A percentile compares a stretch with the other conserved stretches of the same genome.
Conservation (phyloP, 2,329 filamentous ascomycete genomes). For the Ceratocystis papillata region DNA sequence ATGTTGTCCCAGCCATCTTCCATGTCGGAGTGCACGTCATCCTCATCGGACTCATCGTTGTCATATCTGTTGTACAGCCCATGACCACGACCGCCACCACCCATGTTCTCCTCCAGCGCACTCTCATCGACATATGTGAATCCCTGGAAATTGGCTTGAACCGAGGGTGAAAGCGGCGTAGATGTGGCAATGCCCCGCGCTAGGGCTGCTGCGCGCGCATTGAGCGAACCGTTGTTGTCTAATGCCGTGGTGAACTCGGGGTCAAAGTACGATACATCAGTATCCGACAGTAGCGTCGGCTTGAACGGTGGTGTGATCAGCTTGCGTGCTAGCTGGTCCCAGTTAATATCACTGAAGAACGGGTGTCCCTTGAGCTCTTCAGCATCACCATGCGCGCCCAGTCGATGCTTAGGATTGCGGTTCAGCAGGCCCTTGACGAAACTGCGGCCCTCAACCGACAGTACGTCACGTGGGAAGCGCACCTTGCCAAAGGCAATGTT, state of each 20-base stretch:
- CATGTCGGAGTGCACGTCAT: slow-evolving; percentile 34
- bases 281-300: slow-evolving; percentile 89
- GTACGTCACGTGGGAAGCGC: slow-evolving; percentile 83
- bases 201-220: slow-evolving; percentile 77
- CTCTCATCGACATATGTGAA: slow-evolving; percentile 99
- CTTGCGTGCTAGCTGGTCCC: slow-evolving; percentile 79
- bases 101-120: slow-evolving; percentile 78
- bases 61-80: slow-evolving; percentile 35
- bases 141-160: slow-evolving; percentile 95
- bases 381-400: slow-evolving; percentile 83
- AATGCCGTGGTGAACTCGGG: slow-evolving; percentile 95
- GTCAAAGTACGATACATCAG: slow-evolving; percentile 96
- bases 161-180: slow-evolving; percentile 84
- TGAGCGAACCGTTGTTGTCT: slow-evolving; percentile 75
- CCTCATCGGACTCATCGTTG: slow-evolving; percentile 45
- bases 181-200: slow-evolving; percentile 78
- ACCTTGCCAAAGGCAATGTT: slow-evolving; percentile 99
- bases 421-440: slow-evolving; percentile 97
- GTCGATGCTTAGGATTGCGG: slow-evolving; percentile 87
- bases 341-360: slow-evolving; percentile 92
- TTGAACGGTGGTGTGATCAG: slow-evolving; percentile 94
- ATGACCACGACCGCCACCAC: slow-evolving; percentile 39
- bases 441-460: slow-evolving; percentile 89
- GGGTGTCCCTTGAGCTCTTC: slow-evolving; percentile 88
- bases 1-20: slow-evolving; percentile 51